A percentile compares a stretch with the other conserved stretches of the same genome.
These are phyloP conservation scores for Lentinus tigrinus DNA, from an alignment of 768 basidiomycete genomes.

Conservation along the genomic window DNA sequence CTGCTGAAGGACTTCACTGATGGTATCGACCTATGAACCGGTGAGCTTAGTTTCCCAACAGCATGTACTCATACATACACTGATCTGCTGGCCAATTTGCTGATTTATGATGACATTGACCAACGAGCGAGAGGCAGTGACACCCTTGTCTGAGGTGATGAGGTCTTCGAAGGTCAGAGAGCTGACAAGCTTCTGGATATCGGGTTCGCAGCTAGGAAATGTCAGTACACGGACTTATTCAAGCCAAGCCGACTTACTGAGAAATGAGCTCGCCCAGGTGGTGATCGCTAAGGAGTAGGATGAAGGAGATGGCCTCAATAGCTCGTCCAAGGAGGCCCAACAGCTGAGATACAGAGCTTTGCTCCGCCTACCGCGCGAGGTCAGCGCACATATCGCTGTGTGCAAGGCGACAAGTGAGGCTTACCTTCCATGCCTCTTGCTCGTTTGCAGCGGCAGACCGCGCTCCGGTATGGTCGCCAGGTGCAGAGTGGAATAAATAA, in stretches of 20 bases:
- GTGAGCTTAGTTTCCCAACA: neutral
- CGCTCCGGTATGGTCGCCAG: conserved; percentile 61
- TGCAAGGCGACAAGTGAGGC: conserved; percentile 9
- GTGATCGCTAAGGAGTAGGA: conserved; percentile 91
- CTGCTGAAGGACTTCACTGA: conserved; percentile 92
- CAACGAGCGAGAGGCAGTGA: conserved; percentile 83
- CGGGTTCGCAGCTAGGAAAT: conserved; percentile 63
- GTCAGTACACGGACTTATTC: neutral
- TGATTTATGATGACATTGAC: conserved; percentile 97
- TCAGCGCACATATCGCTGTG: neutral
- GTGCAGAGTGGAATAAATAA: conserved; percentile 81
- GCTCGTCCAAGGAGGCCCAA: conserved; percentile 74
- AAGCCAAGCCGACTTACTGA: conserved; percentile 49
- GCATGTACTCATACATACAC: conserved; percentile 51
- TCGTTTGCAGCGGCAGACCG: conserved; percentile 59
- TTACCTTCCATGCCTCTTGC: conserved; percentile 88
- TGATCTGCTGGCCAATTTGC: conserved; percentile 95
- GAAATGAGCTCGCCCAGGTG: conserved; percentile 80
- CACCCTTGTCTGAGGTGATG: conserved; percentile 80
- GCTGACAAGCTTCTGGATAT: conserved; percentile 66
- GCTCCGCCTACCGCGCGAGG: conserved; percentile 59
- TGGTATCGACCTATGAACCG: conserved; percentile 78
- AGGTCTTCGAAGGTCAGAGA: conserved; percentile 83
- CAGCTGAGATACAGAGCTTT: conserved; percentile 77
- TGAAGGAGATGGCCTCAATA: conserved; percentile 92